phyloP scores from a whole-genome alignment of 2,329 filamentous ascomycete species.

The Aspergillus sp. region DNA sequence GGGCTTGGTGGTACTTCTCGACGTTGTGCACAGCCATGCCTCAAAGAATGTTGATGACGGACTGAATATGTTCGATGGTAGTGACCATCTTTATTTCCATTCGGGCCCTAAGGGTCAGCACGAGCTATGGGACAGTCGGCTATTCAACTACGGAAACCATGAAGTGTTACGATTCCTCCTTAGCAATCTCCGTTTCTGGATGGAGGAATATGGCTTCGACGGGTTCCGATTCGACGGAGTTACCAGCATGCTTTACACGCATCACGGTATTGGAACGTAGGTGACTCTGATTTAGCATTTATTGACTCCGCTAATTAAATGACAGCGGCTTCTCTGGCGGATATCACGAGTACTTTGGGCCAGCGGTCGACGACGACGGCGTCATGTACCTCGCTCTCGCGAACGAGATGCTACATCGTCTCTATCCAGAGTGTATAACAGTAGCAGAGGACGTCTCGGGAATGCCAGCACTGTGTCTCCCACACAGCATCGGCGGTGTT shows the following conservation, averaged over 20 bases:
- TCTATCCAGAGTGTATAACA: slow-evolving; percentile 87
- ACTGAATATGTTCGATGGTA: slow-evolving; percentile 93
- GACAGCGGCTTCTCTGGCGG: slow-evolving; percentile 89
- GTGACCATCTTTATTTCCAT: slow-evolving; percentile 96
- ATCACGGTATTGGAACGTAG: slow-evolving; percentile 96
- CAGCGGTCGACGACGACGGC: slow-evolving; percentile 86
- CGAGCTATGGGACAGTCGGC: slow-evolving; percentile 91
- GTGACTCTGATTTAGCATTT: slow-evolving; percentile 39
- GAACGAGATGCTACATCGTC: slow-evolving; percentile 90
- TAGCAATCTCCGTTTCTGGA: slow-evolving; percentile 97
- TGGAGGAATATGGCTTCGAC: slow-evolving; percentile 97
- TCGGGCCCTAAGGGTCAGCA: slow-evolving; percentile 81
- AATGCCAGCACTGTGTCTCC: slow-evolving; percentile 94
- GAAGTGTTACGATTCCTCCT: slow-evolving; percentile 95
- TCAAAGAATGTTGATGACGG: slow-evolving; percentile 97
- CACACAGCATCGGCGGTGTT: slow-evolving; percentile 82
- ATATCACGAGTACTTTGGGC: slow-evolving; percentile 97
- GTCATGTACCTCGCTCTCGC: slow-evolving; percentile 95
- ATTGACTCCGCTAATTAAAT: slow-evolving; percentile 7
- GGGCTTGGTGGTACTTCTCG: slow-evolving; percentile 87
- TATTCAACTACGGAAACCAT: slow-evolving; percentile 96
- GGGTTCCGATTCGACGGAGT: slow-evolving; percentile 98
- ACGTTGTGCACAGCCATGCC: slow-evolving; percentile 96
- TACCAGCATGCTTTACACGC: slow-evolving; percentile 95
- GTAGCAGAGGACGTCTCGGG: slow-evolving; percentile 97